phyloP scores from a whole-genome alignment of 148 eudicot genomes.

The Simmondsia chinensis region DNA sequence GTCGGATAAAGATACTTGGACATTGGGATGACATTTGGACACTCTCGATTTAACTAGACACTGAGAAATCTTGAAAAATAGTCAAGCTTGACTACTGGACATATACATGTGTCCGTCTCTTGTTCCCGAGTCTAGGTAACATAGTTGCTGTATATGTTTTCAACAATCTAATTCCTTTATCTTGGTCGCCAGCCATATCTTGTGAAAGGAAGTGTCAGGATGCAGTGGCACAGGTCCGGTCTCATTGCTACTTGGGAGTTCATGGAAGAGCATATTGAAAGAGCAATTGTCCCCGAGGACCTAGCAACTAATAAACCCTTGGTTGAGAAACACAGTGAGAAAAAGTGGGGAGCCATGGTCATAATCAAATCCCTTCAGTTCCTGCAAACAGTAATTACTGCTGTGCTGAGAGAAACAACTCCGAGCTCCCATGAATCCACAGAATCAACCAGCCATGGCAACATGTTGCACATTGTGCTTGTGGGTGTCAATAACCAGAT shows the following conservation, averaged over 20 bases:
- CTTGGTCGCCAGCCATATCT: slow-evolving; percentile 99
- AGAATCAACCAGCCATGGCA: slow-evolving; percentile 43
- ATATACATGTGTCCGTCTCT: too few relatives aligned
- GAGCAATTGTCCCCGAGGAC: slow-evolving; percentile 28
- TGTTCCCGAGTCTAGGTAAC: too few relatives aligned
- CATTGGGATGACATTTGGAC: too few relatives aligned
- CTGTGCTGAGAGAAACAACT: slow-evolving; percentile 75
- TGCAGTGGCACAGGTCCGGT: slow-evolving; percentile 98
- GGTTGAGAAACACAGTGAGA: slow-evolving; percentile 58
- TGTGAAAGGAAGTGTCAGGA: slow-evolving; percentile 88
- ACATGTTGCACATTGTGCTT: slow-evolving; percentile 90
- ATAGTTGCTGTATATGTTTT: too few relatives aligned
- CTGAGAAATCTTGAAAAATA: too few relatives aligned
- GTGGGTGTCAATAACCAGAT: slow-evolving; percentile 90
- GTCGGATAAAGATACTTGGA: too few relatives aligned
- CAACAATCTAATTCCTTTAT: too few relatives aligned
- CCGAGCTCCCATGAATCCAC: slow-evolving; percentile 24
- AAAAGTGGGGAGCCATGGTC: slow-evolving; percentile 99
- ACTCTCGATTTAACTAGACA: too few relatives aligned
- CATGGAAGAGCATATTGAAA: slow-evolving; percentile 68
- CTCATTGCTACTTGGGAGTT: slow-evolving; percentile 97
- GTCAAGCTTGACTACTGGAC: too few relatives aligned
- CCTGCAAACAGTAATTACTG: slow-evolving; percentile 55
- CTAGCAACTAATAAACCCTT: slow-evolving; percentile 21
- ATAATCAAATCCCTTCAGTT: slow-evolving; percentile 80